Percentiles rank a stretch among this genome's conserved stretches.
Evolutionary conservation across 148 eudicot species (phyloP).

Genomic region (Fagopyrum homotropicum): DNA sequence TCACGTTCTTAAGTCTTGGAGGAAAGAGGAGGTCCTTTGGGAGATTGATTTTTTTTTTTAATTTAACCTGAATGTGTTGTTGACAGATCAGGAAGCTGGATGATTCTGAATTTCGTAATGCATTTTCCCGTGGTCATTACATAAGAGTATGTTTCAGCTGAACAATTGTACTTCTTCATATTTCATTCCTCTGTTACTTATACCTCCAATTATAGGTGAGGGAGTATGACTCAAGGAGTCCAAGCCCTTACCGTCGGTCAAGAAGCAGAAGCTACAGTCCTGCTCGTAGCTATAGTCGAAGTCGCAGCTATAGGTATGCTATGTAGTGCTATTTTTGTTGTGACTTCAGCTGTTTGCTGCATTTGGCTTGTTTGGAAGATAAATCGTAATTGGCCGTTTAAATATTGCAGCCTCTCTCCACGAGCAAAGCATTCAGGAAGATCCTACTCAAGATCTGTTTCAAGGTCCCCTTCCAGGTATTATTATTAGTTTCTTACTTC

Average conservation of each 20-base stretch:
- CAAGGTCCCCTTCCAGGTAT: constrained; percentile 46
- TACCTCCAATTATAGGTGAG: constrained; percentile 36
- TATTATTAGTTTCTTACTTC: constrained; percentile 33
- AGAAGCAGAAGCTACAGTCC: constrained; percentile 58
- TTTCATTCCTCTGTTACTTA: not conserved
- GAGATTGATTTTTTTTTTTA: not conserved
- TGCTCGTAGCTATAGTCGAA: constrained; percentile 50
- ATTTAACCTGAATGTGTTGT: not conserved
- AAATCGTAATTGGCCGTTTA: not conserved
- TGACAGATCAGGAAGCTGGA: constrained; percentile 78
- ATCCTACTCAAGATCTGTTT: constrained; percentile 51
- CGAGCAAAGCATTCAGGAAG: constrained; percentile 36
- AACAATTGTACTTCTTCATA: not conserved
- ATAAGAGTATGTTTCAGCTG: constrained; percentile 41
- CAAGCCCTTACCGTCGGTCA: constrained; percentile 48
- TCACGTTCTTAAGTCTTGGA: not conserved
- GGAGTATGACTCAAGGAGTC: constrained; percentile 50
- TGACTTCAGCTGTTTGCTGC: not conserved
- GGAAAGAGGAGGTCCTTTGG: not conserved
- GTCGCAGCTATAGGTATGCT: constrained; percentile 42
- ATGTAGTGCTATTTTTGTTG: not conserved
- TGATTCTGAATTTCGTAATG: constrained; percentile 70
- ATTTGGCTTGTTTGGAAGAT: not conserved
- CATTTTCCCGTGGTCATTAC: constrained; percentile 50
- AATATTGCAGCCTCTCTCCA: constrained; percentile 52